Percentiles rank a stretch among this genome's conserved stretches.
Evolutionary conservation across 2,329 filamentous ascomycete species (phyloP).

Genomic region (Camptophora hylomeconis): DNA sequence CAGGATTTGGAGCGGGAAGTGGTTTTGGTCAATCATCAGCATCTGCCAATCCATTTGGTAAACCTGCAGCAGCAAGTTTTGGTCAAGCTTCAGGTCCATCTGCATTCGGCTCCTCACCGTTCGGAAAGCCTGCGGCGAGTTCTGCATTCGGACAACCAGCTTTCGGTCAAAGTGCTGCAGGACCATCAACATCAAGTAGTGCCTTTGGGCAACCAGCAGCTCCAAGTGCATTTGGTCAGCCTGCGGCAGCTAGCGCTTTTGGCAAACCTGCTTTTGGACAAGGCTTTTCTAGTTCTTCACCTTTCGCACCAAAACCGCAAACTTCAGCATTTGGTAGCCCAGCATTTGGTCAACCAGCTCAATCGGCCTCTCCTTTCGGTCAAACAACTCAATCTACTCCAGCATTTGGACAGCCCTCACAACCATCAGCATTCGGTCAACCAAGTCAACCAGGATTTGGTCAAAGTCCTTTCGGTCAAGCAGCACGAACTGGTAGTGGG

Average conservation of each 20-base stretch:
- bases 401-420: slow-evolving; percentile 24
- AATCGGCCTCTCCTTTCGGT: slow-evolving; percentile 7
- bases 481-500: slow-evolving; percentile 5
- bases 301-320: neutral
- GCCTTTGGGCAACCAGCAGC: slow-evolving; percentile 14
- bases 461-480: slow-evolving; percentile 14
- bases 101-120: slow-evolving; percentile 22
- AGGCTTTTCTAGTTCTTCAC: too few relatives aligned
- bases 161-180: slow-evolving; percentile 19
- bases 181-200: slow-evolving; percentile 14
- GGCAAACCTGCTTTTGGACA: slow-evolving; percentile 18
- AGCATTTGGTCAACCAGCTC: slow-evolving; percentile 13
- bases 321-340: slow-evolving; percentile 7
- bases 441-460: slow-evolving; percentile 13
- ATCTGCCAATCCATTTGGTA: slow-evolving; percentile 16
- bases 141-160: slow-evolving; percentile 29
- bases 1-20: slow-evolving; percentile 2
- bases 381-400: slow-evolving; percentile 5
- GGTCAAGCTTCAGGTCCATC: slow-evolving; percentile 18
- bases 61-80: slow-evolving; percentile 19
- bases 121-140: slow-evolving; percentile 23
- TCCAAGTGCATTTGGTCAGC: slow-evolving; percentile 11
- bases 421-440: slow-evolving; percentile 3
- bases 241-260: slow-evolving; percentile 19
- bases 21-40: slow-evolving; percentile 9